Base-by-base conservation (phyloP, 345 rosid species). In the Euphorbia peplus region DNA sequence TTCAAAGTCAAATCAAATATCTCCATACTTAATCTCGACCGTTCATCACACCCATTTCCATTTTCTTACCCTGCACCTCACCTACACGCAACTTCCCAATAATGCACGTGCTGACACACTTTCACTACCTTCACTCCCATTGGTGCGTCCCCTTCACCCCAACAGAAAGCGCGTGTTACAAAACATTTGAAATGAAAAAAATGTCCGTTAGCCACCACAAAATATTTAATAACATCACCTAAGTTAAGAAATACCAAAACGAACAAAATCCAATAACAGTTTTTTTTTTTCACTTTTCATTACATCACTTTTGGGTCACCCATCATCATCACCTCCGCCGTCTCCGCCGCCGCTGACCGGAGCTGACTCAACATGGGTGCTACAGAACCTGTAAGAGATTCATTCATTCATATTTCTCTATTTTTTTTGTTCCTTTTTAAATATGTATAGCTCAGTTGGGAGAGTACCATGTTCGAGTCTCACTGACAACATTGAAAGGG, bases 321-420 rank as follows among this genome's bases (percentile, higher is more conserved):
- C 66, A 56, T 66, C 60, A 50, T n/a, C 60, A 26, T 51, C 39
- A 10, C 69, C 62, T 12, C 70, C 65, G 52, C 68, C 71, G 24
- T 76, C 85, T 76, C 78, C 79, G 72, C 70, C 73, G 78, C 26
- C 71, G 10, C 63, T n/a, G n/a, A n/a, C n/a, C n/a, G n/a, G n/a
- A n/a, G n/a, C n/a, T n/a, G n/a, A n/a, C 73, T 14, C 53, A 70
- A 66, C 37, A 87, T 88, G 93, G 89, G 87, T 71, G 87, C 70
- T 44, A 24, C 74, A 0, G 89, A 86, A 25, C 83, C 78, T 39
- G 90, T 84, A 75, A 70, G 84, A 53, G 6, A 35, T 28, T 26
- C 13, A 15, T 61, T 4, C 5, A 39, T 39, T 39, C 8, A 5
- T 8, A 8, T 37, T 13, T 58, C 8, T 9, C 4, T 2, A n/a